Evolutionary conservation across 1,284 basidiomycete genomes (phyloP), one percentile per base, ranked within the genome.

Genomic region (Ganoderma boninense): DNA sequence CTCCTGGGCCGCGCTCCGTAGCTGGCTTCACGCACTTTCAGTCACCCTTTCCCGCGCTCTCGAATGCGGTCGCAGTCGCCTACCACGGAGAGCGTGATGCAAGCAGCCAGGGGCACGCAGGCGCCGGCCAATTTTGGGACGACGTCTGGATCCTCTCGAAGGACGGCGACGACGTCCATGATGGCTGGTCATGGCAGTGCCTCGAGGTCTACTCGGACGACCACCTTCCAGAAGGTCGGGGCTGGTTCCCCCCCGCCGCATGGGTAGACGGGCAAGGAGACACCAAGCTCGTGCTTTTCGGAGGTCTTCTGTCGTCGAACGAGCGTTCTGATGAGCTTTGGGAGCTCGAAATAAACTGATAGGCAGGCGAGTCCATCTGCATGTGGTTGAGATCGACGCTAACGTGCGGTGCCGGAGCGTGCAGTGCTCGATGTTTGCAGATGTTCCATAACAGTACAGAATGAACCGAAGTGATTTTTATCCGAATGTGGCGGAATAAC

Each of bases 41-140:
- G 35, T 75, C 75, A 0, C 63, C 63, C 13, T 54, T 64, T 8
- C 69, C 72, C 0, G 59, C 64, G 2, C 64, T 74, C n/a, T 59
- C 68, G 11, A 57, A 70, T 42, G 73, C 70, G 8, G 69, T 80
- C 26, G 82, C 77, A 0, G 67, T 82, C 3, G 64, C 81, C 56
- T 79, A 78, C 61, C 73, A 81, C 57, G 82, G 82, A 3, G 79
- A 83, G 68, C 70, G 77, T 35, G 78, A 76, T 18, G 80, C 81
- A 7, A 78, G 79, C n/a, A 71, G 64, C 4, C 65, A 80, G 11
- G 81, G 80, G 0, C 80, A 81, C 65, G 79, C 77, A 13, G 81
- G 79, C 1, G 81, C 79, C 0, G 81, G 80, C 2, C 69, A 74
- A 38, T 80, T 84, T 77, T 77, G 80, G 78, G 61, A 81, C 62